These are phyloP conservation scores for Scedosporium dehoogii DNA, from an alignment of 2,329 filamentous ascomycete genomes.

Conservation along the genomic window DNA sequence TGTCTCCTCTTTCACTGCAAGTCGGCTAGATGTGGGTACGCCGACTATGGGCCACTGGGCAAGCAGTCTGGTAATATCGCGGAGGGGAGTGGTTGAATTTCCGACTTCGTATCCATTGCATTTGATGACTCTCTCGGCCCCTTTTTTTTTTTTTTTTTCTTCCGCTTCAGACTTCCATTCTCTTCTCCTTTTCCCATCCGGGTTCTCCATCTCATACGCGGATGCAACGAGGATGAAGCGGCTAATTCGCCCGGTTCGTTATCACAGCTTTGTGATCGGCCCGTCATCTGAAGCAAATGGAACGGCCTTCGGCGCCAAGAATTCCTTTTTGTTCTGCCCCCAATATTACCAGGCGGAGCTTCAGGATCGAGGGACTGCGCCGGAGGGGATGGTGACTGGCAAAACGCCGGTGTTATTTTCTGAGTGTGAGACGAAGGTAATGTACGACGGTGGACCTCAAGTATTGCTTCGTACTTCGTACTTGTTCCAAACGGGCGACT, in stretches of 20 bases:
- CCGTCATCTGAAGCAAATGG: conserved; percentile 1
- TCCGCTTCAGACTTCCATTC: not conserved
- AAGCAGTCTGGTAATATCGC: not conserved
- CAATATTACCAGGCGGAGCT: not conserved
- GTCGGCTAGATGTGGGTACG: not conserved
- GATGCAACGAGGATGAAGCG: not conserved
- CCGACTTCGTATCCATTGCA: not conserved
- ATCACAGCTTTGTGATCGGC: not conserved
- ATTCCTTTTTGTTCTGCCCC: not conserved
- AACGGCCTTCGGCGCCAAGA: not conserved
- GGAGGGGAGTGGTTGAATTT: not conserved
- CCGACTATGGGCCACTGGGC: not conserved
- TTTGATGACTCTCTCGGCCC: not conserved
- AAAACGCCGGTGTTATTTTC: not conserved
- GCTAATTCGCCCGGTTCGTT: conserved; percentile 1
- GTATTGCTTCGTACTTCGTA: too few species aligned
- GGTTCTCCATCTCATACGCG: not conserved
- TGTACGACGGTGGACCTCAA: too few species aligned
- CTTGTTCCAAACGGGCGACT: too few species aligned
- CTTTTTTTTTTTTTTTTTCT: too few species aligned
- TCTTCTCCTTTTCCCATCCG: not conserved
- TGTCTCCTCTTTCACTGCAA: not conserved
- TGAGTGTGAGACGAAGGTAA: too few species aligned
- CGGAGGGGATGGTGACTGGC: not conserved
- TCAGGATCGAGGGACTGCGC: not conserved